Evolutionary conservation across 1,284 basidiomycete genomes (phyloP), one percentile per base, ranked within the genome.

Genomic region (Microbotryum lychnidis-dioicae): DNA sequence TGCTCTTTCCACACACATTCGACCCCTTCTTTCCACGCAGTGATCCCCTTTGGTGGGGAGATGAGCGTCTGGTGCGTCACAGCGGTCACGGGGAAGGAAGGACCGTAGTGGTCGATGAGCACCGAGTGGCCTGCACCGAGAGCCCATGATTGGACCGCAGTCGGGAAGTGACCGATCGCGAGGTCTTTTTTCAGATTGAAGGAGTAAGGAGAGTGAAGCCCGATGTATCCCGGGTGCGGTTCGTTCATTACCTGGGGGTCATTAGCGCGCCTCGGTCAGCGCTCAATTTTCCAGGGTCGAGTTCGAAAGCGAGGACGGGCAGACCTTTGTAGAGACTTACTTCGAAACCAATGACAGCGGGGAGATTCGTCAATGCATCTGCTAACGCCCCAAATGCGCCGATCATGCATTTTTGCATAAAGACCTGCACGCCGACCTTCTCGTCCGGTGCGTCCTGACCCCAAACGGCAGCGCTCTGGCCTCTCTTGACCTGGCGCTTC

Each of bases 121-220:
- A 87, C 87, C 2, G 88, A 81, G 73, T 89, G 80, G 14, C 90
- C 90, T 9, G 86, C 81, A 53, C 87, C 89, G 21, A 92, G 82
- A 71, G 85, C 86, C 73, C 62, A 73, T 47, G 89, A 63, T 57
- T 78, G 74, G 0, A 74, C 60, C 1, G 76, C 65, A 1, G 70
- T 68, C 0, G 76, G 75, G 72, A 87, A 84, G 73, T 86, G 80
- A 18, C 86, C 84, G 31, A 97, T 81, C 71, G 97, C 91, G 7
- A 98, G 81, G 72, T 97, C 92, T 12, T 92, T 96, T 66, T 90
- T 91, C 76, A 96, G 92, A 75, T 97, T 86, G 77, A 90, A 97
- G 37, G 79, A 79, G 70, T 97, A 85, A 56, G 97, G 81, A 3
- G 89, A 90, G 48, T 83, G 79, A 4, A 94, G 78, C 60, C 87